These are phyloP conservation scores for Psidium friedrichsthalianum DNA, from an alignment of 345 rosid genomes.

Conservation along the genomic window DNA sequence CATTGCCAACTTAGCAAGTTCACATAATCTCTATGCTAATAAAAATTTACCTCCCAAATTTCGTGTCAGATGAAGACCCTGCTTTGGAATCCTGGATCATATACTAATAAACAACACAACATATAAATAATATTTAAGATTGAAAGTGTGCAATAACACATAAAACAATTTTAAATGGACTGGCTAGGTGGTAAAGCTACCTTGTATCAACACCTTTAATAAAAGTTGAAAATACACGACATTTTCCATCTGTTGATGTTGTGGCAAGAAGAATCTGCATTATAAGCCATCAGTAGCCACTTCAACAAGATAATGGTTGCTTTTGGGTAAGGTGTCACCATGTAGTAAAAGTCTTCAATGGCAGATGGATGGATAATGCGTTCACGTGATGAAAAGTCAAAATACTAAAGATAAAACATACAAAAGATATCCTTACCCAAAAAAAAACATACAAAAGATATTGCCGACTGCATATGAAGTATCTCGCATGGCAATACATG, in stretches of 20 bases:
- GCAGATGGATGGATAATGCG: neutral
- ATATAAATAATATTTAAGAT: neutral
- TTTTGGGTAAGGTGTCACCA: neutral
- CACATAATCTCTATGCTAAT: neutral
- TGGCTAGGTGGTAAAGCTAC: slow-evolving; percentile 17
- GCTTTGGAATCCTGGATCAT: slow-evolving; percentile 54
- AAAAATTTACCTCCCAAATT: slow-evolving; percentile 75
- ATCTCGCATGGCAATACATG: neutral
- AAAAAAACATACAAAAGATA: no score
- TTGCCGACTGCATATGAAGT: neutral
- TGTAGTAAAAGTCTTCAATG: neutral
- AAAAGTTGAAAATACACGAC: slow-evolving; percentile 89
- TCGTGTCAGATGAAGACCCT: slow-evolving; percentile 57
- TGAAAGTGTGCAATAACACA: neutral
- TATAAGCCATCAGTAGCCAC: neutral
- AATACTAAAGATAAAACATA: neutral
- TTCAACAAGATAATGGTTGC: neutral
- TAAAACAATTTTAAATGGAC: neutral
- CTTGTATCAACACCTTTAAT: slow-evolving; percentile 95
- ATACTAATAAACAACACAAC: neutral
- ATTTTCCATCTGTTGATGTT: slow-evolving; percentile 96
- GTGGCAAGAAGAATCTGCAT: slow-evolving; percentile 86
- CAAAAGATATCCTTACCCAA: no score
- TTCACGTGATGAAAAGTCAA: neutral
- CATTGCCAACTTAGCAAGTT: neutral